Evolutionary conservation across 2,329 filamentous ascomycete genomes (phyloP).

Genomic region (Aspergillus uvarum): DNA sequence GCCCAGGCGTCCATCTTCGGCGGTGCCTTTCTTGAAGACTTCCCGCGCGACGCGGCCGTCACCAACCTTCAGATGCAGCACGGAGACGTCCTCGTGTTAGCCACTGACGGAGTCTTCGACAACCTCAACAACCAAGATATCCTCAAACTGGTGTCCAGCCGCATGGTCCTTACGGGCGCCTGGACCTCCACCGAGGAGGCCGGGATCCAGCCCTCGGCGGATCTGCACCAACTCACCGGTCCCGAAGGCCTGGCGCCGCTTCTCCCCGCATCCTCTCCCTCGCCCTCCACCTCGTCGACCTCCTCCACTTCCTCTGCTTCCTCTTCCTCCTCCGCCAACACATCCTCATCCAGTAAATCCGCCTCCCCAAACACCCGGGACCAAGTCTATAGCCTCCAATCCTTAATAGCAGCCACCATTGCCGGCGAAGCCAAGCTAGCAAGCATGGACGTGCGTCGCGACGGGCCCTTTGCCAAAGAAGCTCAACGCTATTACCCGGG

Average conservation of each 20-base stretch:
- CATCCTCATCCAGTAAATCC: constrained; percentile 10
- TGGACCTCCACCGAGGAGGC: constrained; percentile 65
- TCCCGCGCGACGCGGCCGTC: constrained; percentile 79
- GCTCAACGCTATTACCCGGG: constrained; percentile 83
- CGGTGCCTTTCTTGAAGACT: constrained; percentile 75
- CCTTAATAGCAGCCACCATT: constrained; percentile 74
- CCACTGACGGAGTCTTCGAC: constrained; percentile 93
- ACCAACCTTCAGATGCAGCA: constrained; percentile 75
- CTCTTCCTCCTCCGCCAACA: constrained; percentile 1
- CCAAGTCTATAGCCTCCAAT: constrained; percentile 63
- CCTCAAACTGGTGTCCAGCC: constrained; percentile 71
- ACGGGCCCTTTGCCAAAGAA: constrained; percentile 93
- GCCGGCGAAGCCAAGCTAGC: constrained; percentile 80
- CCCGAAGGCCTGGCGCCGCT: constrained; percentile 43
- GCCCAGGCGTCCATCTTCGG: constrained; percentile 81
- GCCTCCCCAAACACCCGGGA: constrained; percentile 17
- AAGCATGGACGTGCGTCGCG: constrained; percentile 74
- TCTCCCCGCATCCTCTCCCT: constrained; percentile 14
- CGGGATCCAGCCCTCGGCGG: constrained; percentile 63
- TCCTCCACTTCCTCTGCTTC: too few species aligned
- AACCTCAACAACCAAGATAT: constrained; percentile 92
- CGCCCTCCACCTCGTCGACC: background rate
- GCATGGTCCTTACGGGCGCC: constrained; percentile 72
- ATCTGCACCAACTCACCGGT: constrained; percentile 56
- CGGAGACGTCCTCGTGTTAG: constrained; percentile 90